Conservation (phyloP, 2,329 filamentous ascomycete species). For the Thyridium curvatum region DNA sequence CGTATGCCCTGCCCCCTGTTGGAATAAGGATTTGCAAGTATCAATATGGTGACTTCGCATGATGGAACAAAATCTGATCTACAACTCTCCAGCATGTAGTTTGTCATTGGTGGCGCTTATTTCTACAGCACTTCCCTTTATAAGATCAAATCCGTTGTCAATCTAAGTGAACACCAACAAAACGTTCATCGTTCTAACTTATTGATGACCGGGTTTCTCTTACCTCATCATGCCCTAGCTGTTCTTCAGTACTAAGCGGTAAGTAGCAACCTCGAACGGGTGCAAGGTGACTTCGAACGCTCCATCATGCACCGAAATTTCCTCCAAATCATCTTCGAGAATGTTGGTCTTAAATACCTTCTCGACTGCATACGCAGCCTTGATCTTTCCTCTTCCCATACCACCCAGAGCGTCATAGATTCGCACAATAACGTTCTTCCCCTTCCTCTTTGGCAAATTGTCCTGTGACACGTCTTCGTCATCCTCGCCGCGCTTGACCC, state of each 20-base stretch:
- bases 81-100: no score
- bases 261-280: slow-evolving; percentile 56
- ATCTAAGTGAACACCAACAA: no score
- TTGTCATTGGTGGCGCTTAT: no score
- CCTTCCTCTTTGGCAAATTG: slow-evolving; percentile 2
- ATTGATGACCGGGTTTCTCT: no score
- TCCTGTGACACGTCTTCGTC: slow-evolving; percentile 27
- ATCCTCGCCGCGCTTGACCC: slow-evolving; percentile 56
- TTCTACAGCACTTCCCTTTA: no score
- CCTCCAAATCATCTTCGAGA: slow-evolving; percentile 57
- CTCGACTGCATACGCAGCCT: slow-evolving; percentile 41
- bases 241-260: slow-evolving; percentile 31
- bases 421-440: slow-evolving; percentile 48
- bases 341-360: slow-evolving; percentile 58
- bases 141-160: no score
- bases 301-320: slow-evolving; percentile 27
- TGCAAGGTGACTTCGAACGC: slow-evolving; percentile 39
- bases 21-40: no score
- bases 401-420: slow-evolving; percentile 62
- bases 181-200: no score
- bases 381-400: slow-evolving; percentile 46
- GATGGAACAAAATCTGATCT: no score
- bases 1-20: no score
- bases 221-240: no score
- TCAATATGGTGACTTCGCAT: no score